Base-by-base conservation (phyloP, 352 stramenopile genomes). In the Phytophthora kernoviae region DNA sequence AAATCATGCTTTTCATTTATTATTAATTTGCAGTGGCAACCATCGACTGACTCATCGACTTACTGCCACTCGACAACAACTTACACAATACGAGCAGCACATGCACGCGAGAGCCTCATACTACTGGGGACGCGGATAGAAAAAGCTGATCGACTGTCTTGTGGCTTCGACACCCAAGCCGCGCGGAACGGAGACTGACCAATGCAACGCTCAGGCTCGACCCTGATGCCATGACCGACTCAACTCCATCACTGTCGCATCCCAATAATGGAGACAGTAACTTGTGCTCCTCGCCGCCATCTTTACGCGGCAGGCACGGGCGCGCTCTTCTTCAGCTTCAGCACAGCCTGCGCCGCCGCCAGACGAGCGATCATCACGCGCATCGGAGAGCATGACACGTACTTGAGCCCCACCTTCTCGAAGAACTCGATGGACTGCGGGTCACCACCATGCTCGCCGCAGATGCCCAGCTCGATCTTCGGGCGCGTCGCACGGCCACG, bases 371-470 rank as follows among this genome's bases (percentile, higher is more conserved):
- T 66, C 50, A 66, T 61, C 43, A 66, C 58, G 44, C 58, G 58
- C 58, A 66, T 61, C 51, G 58, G 52, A 36, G 58, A 67, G 58
- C 58, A 67, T 27, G 51, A 67, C 27, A 67, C 43, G 30, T 62
- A 67, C 27, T 34, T 51, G 15, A 67, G 50, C 5, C 51, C 58
- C 50, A 67, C 51, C 34, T 51, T 56, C 58, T 67, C 58, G 45
- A 67, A 67, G 58, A 67, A 62, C 58, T 67, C 58, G 30, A 67
- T 67, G 22, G 58, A 67, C 44, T 67, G 43, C 45, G 48, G 48
- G 48, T 55, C 48, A 17, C 48, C 48, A 33, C 34, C 34, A 33
- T 55, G 48, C 48, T 46, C 48, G 34, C 48, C 48, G 21, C 48
- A 55, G 48, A 55, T 46, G 34, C 48, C 48, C 34, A 55, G 48